phyloP scores from a whole-genome alignment of 2,329 filamentous ascomycete genomes.

The Hymenoscyphus albidus region DNA sequence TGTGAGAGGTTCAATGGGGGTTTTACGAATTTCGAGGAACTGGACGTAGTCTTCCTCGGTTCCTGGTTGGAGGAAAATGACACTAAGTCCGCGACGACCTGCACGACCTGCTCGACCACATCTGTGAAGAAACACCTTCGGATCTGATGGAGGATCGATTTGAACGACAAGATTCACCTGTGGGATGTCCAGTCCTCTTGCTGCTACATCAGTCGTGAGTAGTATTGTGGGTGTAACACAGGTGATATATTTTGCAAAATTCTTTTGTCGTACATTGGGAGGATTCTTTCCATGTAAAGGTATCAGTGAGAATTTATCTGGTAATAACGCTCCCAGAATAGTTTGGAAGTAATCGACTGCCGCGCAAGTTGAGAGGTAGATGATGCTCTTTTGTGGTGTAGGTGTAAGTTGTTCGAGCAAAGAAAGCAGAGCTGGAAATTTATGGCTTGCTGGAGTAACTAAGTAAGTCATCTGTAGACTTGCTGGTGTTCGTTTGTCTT shows the following conservation, averaged over 20 bases:
- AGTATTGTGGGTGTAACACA: constrained; percentile 74
- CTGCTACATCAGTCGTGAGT: constrained; percentile 88
- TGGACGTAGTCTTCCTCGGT: constrained; percentile 85
- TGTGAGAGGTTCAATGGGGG: constrained; percentile 65
- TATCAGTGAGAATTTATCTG: constrained; percentile 63
- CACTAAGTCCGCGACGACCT: constrained; percentile 76
- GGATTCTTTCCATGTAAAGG: constrained; percentile 91
- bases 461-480: constrained; percentile 91
- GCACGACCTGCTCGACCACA: constrained; percentile 88
- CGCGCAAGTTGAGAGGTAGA: constrained; percentile 91
- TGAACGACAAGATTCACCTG: constrained; percentile 89
- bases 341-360: constrained; percentile 92
- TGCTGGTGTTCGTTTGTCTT: constrained; percentile 85
- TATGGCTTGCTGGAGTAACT: constrained; percentile 69
- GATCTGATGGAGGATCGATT: constrained; percentile 79
- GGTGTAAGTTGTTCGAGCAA: constrained; percentile 68
- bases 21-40: constrained; percentile 83
- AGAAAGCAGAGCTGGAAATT: constrained; percentile 69
- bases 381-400: constrained; percentile 76
- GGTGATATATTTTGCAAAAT: constrained; percentile 76
- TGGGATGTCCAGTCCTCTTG: constrained; percentile 86
- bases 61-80: constrained; percentile 81
- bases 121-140: constrained; percentile 92
- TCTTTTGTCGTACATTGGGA: constrained; percentile 81
- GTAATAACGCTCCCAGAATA: constrained; percentile 69